A percentile compares a stretch with the other conserved stretches of the same genome.
phyloP scores from a whole-genome alignment of 441 rosid species.

The Isatis lusitanica region DNA sequence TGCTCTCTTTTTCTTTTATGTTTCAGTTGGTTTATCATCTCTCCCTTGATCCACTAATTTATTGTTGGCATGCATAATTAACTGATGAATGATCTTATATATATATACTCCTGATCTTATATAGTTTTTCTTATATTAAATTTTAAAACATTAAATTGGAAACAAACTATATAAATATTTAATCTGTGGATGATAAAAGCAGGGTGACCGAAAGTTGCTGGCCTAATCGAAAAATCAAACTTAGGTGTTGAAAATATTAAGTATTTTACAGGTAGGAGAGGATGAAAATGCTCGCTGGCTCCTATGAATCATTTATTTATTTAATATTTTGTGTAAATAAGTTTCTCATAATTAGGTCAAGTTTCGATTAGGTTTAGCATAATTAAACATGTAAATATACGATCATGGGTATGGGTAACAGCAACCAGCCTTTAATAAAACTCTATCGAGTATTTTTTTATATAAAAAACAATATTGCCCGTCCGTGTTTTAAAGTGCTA shows the following conservation, averaged over 20 bases:
- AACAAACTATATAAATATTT: not conserved
- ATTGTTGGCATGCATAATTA: not conserved
- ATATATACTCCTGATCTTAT: too few species aligned
- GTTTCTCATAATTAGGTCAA: constrained; percentile 15
- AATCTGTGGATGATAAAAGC: constrained; percentile 5
- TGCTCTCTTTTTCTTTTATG: not conserved
- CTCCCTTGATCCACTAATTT: not conserved
- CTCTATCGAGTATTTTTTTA: not conserved
- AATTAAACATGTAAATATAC: constrained; percentile 4
- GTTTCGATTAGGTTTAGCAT: constrained; percentile 5
- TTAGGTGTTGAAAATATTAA: constrained; percentile 17
- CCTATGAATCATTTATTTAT: not conserved
- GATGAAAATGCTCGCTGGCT: constrained; percentile 27
- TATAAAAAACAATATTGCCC: too few species aligned
- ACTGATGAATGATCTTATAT: not conserved
- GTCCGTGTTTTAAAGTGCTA: not conserved
- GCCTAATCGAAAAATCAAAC: constrained; percentile 28
- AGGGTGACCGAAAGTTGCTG: constrained; percentile 23
- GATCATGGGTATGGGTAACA: constrained; percentile 5
- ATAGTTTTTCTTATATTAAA: not conserved
- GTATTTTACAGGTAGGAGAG: constrained; percentile 4
- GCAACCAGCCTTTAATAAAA: constrained; percentile 7
- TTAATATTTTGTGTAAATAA: not conserved
- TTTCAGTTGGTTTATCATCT: not conserved
- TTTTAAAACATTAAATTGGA: not conserved